Evolutionary conservation across 352 stramenopile species (phyloP), one percentile per base, ranked within the genome.

Genomic region (Phytophthora hibernalis): DNA sequence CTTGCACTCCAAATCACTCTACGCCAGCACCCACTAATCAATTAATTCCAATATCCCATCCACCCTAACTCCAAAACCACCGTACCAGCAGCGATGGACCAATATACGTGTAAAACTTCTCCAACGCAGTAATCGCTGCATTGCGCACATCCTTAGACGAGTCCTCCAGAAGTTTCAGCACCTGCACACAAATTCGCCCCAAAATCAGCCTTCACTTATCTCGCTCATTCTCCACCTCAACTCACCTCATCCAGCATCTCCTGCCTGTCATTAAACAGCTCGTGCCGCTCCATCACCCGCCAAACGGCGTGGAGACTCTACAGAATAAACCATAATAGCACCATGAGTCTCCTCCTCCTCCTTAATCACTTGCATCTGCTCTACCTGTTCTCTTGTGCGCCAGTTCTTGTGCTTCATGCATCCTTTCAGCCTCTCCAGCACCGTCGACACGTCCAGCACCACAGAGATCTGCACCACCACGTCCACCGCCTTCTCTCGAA

Each of bases 111-210:
- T 94, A 96, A 55, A 96, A 87, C 24, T 83, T 83, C 49, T 89
- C 82, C n/a, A 96, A 59, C 5, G 83, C 75, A 13, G 67, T 71
- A 42, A 96, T 83, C 6, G 82, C 82, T 2, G 86, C 68, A n/a
- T 93, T 71, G 15, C 88, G 86, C 55, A 96, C 88, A 76, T 96
- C 85, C 54, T 96, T 96, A 0, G 86, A 78, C 28, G 88, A 92
- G 59, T 96, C 88, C 67, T 95, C 85, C 0, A 96, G 65, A 9
- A 93, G 52, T 21, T 77, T 75, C 21, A 96, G 59, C 31, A 88
- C 78, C 82, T 90, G 26, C 18, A 65, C 33, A 43, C 61, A 45
- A 49, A 62, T 31, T n/a, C n/a, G n/a, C n/a, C n/a, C 11, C 21
- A 22, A 28, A 18, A 21, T 55, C 5, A 69, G 16, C 50, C 49